phyloP scores from a whole-genome alignment of 1,284 basidiomycete species.

The Ceratobasidium sp. region DNA sequence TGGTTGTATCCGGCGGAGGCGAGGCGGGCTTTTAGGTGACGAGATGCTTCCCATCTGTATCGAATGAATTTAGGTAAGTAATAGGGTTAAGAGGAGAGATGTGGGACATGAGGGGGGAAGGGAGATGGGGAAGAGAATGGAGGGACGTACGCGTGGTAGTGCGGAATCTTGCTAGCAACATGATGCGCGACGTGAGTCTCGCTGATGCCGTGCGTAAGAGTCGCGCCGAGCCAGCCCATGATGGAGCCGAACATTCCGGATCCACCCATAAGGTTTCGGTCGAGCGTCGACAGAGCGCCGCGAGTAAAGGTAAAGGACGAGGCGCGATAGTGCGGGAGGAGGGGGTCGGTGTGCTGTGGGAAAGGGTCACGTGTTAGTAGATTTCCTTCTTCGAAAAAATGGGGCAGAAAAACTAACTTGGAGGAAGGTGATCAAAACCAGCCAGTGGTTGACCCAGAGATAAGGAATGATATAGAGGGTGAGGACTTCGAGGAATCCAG shows the following conservation, averaged over 20 bases:
- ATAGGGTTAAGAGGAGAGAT: too few species aligned
- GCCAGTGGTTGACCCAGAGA: conserved; percentile 90
- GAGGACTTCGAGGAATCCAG: conserved; percentile 82
- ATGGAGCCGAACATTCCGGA: conserved; percentile 67
- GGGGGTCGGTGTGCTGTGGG: conserved; percentile 85
- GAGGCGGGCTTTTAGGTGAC: conserved; percentile 87
- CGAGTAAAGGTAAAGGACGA: conserved; percentile 94
- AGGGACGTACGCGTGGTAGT: conserved; percentile 79
- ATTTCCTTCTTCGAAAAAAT: conserved; percentile 6
- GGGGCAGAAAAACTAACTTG: conserved; percentile 62
- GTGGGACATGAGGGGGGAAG: background rate
- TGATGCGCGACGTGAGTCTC: conserved; percentile 96
- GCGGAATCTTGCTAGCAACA: conserved; percentile 92
- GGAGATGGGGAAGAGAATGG: background rate
- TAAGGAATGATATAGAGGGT: conserved; percentile 90
- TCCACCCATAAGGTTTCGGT: conserved; percentile 88
- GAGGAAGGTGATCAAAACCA: conserved; percentile 92
- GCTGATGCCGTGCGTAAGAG: conserved; percentile 87
- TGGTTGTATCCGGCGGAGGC: conserved; percentile 71
- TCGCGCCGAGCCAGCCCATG: conserved; percentile 83
- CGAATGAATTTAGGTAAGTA: too few species aligned
- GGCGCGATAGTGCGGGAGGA: conserved; percentile 94
- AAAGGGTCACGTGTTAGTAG: conserved; percentile 6
- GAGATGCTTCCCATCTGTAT: conserved; percentile 87
- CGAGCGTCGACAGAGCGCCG: conserved; percentile 93